Evolutionary conservation across 768 basidiomycete genomes (phyloP), one percentile per base, ranked within the genome.

Genomic region (Agaricus bisporus): DNA sequence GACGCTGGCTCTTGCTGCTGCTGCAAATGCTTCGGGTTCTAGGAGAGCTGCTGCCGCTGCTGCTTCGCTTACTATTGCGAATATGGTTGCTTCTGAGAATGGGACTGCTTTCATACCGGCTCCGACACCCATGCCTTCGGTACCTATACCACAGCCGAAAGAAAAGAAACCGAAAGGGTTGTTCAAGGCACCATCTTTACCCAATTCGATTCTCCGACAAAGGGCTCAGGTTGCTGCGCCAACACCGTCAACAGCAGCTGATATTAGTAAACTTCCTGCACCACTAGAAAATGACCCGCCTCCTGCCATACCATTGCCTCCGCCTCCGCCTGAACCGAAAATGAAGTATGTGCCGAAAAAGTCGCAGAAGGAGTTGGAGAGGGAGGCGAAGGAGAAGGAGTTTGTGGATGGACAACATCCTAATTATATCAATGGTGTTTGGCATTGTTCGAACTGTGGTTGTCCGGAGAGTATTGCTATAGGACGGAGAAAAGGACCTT

Each of bases 401-500:
- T 89, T 84, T 63, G 84, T 83, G 38, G 86, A 91, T 61, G 86
- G 88, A 7, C 88, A 90, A 63, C 89, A 89, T 61, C 76, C 85
- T 37, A 89, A 91, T 64, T 75, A 81, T 60, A 86, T 93, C 64
- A 74, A 93, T 59, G 91, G 90, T 1, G 77, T 89, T 4, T 97
- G 94, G 94, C 91, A 93, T 70, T 98, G 94, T 64, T 92, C 91
- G 17, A 95, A 93, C 63, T 97, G 91, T 61, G 94, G 94, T 5
- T 89, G 89, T 64, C 94, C 94, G 0, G 92, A 91, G 63, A 82
- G 72, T 60, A 84, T 95, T 54, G 90, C 91, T 2, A 73, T 92
- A 41, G 93, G 93, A 2, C 73, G 91, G 56, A 76, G 92, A 59
- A 95, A 95, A 62, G 93, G 95, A 1, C 93, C 91, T 1, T 72